Base-by-base conservation (phyloP, 2,329 filamentous ascomycete species). In the Parastagonospora nodorum region DNA sequence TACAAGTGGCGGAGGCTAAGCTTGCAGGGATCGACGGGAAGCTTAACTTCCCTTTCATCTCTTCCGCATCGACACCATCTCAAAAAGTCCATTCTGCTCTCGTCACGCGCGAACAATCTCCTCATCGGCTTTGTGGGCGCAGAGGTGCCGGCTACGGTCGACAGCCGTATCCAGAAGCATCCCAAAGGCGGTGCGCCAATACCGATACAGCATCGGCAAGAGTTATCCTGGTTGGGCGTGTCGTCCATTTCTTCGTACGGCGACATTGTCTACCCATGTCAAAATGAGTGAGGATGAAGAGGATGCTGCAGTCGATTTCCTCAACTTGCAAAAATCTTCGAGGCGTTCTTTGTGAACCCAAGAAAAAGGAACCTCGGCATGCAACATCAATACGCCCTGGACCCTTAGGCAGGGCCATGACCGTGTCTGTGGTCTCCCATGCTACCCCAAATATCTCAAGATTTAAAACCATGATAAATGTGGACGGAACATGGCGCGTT, bases 1-100 rank as follows among this genome's bases (percentile, higher is more conserved):
- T 43, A 57, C 50, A 57, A 60, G 50, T 59, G 46, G 61, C 67
- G 65, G 66, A 63, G 60, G 57, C 31, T 50, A 24, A 24, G 51
- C 36, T 53, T 31, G 12, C 61, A 64, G 51, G 51, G 56, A 48
- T 61, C 41, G n/a, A 36, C 51, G 51, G 27, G 48, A 45, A 46
- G 48, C 46, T 52, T 45, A 39, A 44, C 48, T 64, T 58, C 61
- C 59, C 47, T 42, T 54, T 58, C 61, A 48, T 42, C 51, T 55
- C 47, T 31, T 39, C 40, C 46, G 55, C 55, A 53, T 49, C 45
- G 45, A 44, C 50, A 47, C 30, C 52, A 54, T 56, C 58, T 55
- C 39, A 48, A 42, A 48, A 16, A n/a, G n/a, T 19, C 15, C 11
- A 24, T 27, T 16, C 15, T 14, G 15, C 19, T 14, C 44, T 33